Percentiles rank a stretch among this genome's conserved stretches.
Conservation (phyloP, 129 eudicot species). For the Chrysanthemum lavandulifolium region DNA sequence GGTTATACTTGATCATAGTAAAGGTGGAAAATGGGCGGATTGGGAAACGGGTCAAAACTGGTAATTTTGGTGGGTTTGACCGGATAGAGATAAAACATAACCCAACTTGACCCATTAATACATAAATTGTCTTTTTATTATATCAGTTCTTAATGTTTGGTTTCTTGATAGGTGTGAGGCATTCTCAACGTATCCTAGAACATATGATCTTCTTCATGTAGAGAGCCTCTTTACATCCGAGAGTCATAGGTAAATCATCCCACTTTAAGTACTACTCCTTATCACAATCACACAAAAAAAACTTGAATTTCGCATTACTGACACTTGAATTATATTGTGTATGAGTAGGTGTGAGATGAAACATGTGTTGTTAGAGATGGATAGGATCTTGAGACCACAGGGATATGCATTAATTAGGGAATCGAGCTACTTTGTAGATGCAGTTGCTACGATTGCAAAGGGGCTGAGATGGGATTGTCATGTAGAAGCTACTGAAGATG, state of each 20-base stretch:
- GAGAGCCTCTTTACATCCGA: conserved; percentile 90
- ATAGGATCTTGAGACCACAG: conserved; percentile 78
- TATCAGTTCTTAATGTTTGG: neutral
- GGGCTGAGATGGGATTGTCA: conserved; percentile 91
- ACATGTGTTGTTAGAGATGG: conserved; percentile 88
- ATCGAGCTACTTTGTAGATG: conserved; percentile 60
- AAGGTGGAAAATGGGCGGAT: neutral
- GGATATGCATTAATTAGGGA: conserved; percentile 86
- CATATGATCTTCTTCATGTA: conserved; percentile 92
- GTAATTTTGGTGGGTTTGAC: neutral
- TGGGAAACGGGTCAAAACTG: neutral
- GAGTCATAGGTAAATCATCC: conserved; percentile 69
- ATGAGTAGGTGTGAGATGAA: conserved; percentile 90
- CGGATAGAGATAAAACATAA: too few relatives aligned
- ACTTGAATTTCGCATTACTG: conserved; percentile 6
- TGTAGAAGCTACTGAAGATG: conserved; percentile 66
- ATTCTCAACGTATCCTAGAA: conserved; percentile 96
- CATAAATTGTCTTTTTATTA: neutral
- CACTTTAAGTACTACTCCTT: neutral
- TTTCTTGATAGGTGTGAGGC: conserved; percentile 83
- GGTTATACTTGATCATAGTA: neutral
- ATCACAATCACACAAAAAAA: neutral
- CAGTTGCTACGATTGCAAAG: conserved; percentile 56
- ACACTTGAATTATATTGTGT: conserved; percentile 1
- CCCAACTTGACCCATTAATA: too few relatives aligned